A percentile compares a stretch with the other conserved stretches of the same genome.
These are phyloP conservation scores for Alternaria ethzedia DNA, from an alignment of 2,329 filamentous ascomycete genomes.

Conservation along the genomic window DNA sequence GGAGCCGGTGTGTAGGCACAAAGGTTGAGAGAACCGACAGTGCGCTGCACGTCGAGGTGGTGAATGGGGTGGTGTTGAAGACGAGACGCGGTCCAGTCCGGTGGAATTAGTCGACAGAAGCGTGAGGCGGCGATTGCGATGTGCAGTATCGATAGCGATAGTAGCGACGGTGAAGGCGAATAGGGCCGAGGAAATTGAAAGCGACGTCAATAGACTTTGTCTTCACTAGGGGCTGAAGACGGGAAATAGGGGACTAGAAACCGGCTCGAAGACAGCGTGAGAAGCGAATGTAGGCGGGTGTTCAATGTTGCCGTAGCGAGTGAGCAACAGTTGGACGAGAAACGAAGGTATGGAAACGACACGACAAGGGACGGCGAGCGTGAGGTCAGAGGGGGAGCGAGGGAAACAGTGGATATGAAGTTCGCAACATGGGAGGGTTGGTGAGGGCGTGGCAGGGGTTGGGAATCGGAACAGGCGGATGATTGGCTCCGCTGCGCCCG, in stretches of 20 bases:
- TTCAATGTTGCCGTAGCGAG: constrained; percentile 40
- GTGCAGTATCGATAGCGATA: neutral
- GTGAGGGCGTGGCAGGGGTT: constrained; percentile 6
- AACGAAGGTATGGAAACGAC: constrained; percentile 31
- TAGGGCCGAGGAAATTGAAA: constrained; percentile 9
- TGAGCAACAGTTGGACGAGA: constrained; percentile 40
- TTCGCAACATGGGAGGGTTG: constrained; percentile 10
- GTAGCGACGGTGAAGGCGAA: constrained; percentile 12
- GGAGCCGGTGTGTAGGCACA: constrained; percentile 13
- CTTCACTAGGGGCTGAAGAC: constrained; percentile 9
- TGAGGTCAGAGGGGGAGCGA: constrained; percentile 25
- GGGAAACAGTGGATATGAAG: constrained; percentile 37
- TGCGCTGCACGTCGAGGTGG: constrained; percentile 30
- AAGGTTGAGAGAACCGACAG: constrained; percentile 12
- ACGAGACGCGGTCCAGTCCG: constrained; percentile 9
- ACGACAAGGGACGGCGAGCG: constrained; percentile 17
- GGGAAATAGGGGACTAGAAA: neutral
- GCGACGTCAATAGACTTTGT: constrained; percentile 9
- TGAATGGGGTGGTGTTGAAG: constrained; percentile 5
- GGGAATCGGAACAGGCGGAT: constrained; percentile 6
- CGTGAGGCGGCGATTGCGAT: constrained; percentile 9
- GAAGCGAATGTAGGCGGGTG: constrained; percentile 23
- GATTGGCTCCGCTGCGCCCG: constrained; percentile 24
- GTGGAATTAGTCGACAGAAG: constrained; percentile 5
- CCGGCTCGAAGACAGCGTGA: constrained; percentile 4